Conservation (phyloP, 1,284 basidiomycete genomes). For the Cystobasidium pallidum region DNA sequence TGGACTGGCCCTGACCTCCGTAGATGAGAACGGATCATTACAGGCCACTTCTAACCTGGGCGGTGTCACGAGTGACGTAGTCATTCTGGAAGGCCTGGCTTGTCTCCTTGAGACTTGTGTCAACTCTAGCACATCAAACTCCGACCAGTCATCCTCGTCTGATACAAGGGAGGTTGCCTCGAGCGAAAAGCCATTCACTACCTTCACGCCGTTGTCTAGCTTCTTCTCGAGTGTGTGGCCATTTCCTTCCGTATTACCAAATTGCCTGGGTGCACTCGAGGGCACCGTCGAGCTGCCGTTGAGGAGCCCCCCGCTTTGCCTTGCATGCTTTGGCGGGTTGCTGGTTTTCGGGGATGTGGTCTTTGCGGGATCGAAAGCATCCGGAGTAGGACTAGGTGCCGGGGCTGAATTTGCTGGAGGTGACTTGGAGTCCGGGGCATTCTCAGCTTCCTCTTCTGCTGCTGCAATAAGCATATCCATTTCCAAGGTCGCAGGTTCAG, state of each 20-base stretch:
- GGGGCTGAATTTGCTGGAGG: not conserved
- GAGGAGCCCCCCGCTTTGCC: not conserved
- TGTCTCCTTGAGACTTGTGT: not conserved
- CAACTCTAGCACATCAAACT: constrained; percentile 5
- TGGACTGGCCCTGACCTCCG: not conserved
- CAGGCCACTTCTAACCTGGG: too few relatives aligned
- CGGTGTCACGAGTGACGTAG: too few relatives aligned
- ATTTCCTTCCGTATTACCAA: too few relatives aligned
- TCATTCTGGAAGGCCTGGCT: not conserved
- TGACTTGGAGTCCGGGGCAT: not conserved
- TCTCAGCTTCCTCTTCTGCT: not conserved
- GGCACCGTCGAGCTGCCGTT: not conserved
- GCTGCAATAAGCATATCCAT: not conserved
- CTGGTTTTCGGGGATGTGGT: not conserved
- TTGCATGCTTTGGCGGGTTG: constrained; percentile 6
- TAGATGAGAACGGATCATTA: not conserved
- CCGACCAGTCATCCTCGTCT: not conserved
- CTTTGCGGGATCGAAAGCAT: too few relatives aligned
- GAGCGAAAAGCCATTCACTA: not conserved
- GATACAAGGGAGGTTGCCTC: not conserved
- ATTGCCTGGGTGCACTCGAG: not conserved
- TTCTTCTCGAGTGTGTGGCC: not conserved
- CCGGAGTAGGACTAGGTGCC: not conserved
- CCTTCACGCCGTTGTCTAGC: not conserved
- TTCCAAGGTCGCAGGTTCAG: not conserved